Percentiles rank a stretch among this genome's conserved stretches.
Conservation (phyloP, 768 basidiomycete genomes). For the Russula virescens region DNA sequence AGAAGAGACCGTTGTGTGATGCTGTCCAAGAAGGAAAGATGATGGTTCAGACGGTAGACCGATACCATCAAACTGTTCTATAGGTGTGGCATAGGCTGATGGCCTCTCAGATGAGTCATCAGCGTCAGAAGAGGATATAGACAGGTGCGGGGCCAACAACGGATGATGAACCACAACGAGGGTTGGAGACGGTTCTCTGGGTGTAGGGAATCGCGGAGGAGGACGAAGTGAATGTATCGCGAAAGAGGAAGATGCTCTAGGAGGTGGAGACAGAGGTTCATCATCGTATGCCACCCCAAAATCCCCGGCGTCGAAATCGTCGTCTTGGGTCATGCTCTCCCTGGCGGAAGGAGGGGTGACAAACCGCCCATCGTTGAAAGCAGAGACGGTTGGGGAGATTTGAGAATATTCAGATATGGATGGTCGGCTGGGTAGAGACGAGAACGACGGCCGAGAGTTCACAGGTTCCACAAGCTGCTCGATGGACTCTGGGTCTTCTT, state of each 20-base stretch:
- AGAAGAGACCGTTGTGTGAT: slow-evolving; percentile 33
- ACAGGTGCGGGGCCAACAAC: slow-evolving; percentile 4
- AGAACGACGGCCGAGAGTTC: slow-evolving; percentile 46
- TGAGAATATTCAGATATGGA: slow-evolving; percentile 66
- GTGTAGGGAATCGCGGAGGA: slow-evolving; percentile 19
- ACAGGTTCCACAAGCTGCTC: slow-evolving; percentile 22
- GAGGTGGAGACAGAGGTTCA: slow-evolving; percentile 23
- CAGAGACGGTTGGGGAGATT: slow-evolving; percentile 71
- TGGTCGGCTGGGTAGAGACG: slow-evolving; percentile 42
- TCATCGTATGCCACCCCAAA: not conserved
- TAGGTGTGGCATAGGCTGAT: slow-evolving; percentile 22
- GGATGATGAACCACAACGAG: not conserved
- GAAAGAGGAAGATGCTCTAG: slow-evolving; percentile 23
- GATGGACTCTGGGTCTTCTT: slow-evolving; percentile 11
- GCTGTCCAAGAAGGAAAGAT: slow-evolving; percentile 1
- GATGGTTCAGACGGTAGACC: slow-evolving; percentile 3
- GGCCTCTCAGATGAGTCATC: slow-evolving; percentile 24
- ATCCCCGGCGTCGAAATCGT: not conserved
- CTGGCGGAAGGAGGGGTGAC: slow-evolving; percentile 21
- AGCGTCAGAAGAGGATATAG: slow-evolving; percentile 21
- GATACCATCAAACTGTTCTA: slow-evolving; percentile 4
- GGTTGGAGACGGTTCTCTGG: not conserved
- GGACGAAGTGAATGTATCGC: slow-evolving; percentile 20
- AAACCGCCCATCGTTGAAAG: slow-evolving; percentile 61
- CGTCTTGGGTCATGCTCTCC: slow-evolving; percentile 26